Evolutionary conservation across 1,284 basidiomycete genomes (phyloP).

Genomic region (Rhodotorula sp.): DNA sequence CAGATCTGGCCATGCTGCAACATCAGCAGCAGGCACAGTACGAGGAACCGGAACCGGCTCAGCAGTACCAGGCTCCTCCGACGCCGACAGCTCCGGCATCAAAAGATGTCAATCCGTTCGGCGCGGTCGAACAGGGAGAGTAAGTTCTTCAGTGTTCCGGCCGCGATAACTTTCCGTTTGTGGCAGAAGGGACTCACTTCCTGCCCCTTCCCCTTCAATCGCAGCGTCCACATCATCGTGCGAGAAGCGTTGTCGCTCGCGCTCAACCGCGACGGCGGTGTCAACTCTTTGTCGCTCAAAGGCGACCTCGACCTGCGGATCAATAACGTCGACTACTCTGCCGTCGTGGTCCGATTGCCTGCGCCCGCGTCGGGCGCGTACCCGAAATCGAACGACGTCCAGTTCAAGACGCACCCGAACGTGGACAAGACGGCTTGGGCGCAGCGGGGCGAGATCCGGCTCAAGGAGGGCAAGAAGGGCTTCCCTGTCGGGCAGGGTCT

Average conservation of each 20-base stretch:
- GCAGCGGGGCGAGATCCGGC: slow-evolving; percentile 66
- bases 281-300: slow-evolving; percentile 84
- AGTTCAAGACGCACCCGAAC: slow-evolving; percentile 96
- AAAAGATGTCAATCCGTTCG: slow-evolving; percentile 49
- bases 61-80: slow-evolving; percentile 42
- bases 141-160: slow-evolving; percentile 47
- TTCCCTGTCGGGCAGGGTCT: slow-evolving; percentile 86
- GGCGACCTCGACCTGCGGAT: slow-evolving; percentile 92
- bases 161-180: not conserved
- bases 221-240: slow-evolving; percentile 78
- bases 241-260: slow-evolving; percentile 79
- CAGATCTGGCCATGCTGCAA: slow-evolving; percentile 51
- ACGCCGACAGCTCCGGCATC: slow-evolving; percentile 25
- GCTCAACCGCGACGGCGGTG: slow-evolving; percentile 83
- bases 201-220: not conserved
- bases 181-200: not conserved
- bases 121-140: slow-evolving; percentile 75
- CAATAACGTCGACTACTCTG: slow-evolving; percentile 69
- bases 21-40: slow-evolving; percentile 27
- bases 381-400: slow-evolving; percentile 67
- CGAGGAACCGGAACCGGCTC: slow-evolving; percentile 45
- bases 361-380: slow-evolving; percentile 55
- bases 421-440: slow-evolving; percentile 79
- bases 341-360: slow-evolving; percentile 69
- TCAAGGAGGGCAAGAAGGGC: slow-evolving; percentile 76